Percentiles rank a stretch among this genome's conserved stretches.
phyloP scores from a whole-genome alignment of 2,329 filamentous ascomycete genomes.

The Malbranchea zuffiana region DNA sequence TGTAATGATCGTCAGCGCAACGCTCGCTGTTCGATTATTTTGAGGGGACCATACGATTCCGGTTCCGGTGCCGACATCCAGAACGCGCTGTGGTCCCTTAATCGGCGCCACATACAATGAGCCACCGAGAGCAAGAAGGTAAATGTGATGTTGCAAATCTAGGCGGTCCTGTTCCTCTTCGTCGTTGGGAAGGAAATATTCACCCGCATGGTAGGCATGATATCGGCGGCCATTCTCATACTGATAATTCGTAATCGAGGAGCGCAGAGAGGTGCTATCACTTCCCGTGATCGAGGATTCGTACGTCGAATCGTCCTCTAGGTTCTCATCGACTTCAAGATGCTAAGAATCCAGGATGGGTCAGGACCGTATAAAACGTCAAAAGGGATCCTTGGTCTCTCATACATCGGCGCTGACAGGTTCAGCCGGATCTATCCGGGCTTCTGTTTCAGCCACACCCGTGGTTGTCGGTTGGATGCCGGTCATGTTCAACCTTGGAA shows the following conservation, averaged over 20 bases:
- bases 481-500: too few relatives aligned
- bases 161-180: conserved; percentile 45
- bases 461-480: too few relatives aligned
- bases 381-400: too few relatives aligned
- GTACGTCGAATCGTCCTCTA: conserved; percentile 7
- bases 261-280: conserved; percentile 10
- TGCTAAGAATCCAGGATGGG: neutral
- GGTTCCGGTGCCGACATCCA: conserved; percentile 51
- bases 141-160: conserved; percentile 46
- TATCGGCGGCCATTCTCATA: conserved; percentile 36
- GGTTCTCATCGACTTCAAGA: conserved; percentile 7
- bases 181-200: conserved; percentile 42
- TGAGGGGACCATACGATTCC: conserved; percentile 25
- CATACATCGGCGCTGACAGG: too few relatives aligned
- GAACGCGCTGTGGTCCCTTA: conserved; percentile 36
- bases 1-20: neutral
- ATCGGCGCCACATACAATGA: conserved; percentile 40
- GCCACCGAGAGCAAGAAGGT: conserved; percentile 37
- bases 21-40: neutral
- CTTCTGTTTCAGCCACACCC: too few relatives aligned
- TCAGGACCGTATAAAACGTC: neutral
- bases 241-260: conserved; percentile 13
- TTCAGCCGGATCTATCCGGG: too few relatives aligned
- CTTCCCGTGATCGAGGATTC: conserved; percentile 5
- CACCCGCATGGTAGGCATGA: conserved; percentile 35